Percentiles rank a stretch among this genome's conserved stretches.
phyloP scores from a whole-genome alignment of 768 basidiomycete species.

The Suillus fuscotomentosus region DNA sequence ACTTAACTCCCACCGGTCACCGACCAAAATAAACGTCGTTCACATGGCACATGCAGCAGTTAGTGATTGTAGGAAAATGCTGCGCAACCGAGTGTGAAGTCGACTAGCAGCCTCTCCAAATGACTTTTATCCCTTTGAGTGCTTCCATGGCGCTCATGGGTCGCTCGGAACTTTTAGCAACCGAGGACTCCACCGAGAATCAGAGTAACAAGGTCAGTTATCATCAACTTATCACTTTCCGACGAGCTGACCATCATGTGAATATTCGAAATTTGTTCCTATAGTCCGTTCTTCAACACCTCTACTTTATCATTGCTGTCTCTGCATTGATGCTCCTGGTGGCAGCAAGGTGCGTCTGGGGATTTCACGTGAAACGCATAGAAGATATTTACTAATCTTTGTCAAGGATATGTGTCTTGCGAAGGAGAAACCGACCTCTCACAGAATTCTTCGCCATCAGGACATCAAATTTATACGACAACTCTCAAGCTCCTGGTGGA shows the following conservation, averaged over 20 bases:
- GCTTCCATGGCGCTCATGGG: not conserved
- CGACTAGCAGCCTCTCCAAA: not conserved
- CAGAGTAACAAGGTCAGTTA: slow-evolving; percentile 16
- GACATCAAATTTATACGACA: slow-evolving; percentile 1
- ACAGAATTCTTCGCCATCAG: slow-evolving; percentile 21
- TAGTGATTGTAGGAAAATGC: not conserved
- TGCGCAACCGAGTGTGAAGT: slow-evolving; percentile 7
- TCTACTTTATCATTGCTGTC: slow-evolving; percentile 23
- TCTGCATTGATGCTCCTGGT: slow-evolving; percentile 16
- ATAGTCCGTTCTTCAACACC: slow-evolving; percentile 21
- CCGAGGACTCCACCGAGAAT: not conserved
- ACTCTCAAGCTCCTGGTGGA: not conserved
- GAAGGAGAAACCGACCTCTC: slow-evolving; percentile 17
- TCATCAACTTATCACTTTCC: not conserved
- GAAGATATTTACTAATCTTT: not conserved
- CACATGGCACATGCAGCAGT: not conserved
- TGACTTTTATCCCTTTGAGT: slow-evolving; percentile 9
- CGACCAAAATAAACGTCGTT: not conserved
- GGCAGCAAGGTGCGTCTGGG: slow-evolving; percentile 17
- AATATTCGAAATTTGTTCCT: not conserved
- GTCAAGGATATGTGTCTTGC: slow-evolving; percentile 21
- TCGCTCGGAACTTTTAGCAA: slow-evolving; percentile 5
- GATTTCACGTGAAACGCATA: not conserved
- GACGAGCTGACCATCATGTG: not conserved
- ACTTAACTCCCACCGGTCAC: not conserved